Percentiles rank a stretch among this genome's conserved stretches.
Evolutionary conservation across 352 stramenopile genomes (phyloP).

Genomic region (Pythium scleroteichum): DNA sequence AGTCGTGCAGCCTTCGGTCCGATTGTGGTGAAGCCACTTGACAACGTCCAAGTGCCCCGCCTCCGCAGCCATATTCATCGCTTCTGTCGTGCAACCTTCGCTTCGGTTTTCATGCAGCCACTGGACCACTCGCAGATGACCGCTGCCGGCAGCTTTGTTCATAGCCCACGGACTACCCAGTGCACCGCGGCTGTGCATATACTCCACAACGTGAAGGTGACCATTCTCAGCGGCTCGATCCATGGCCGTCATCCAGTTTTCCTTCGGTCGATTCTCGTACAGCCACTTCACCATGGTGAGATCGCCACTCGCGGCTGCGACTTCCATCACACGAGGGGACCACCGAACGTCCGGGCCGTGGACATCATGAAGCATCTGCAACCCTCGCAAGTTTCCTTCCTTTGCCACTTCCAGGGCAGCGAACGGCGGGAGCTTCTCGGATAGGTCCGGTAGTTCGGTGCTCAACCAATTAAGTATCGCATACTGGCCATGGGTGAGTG

Average conservation of each 20-base stretch:
- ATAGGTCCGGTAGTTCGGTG: neutral
- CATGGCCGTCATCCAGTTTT: slow-evolving; percentile 5
- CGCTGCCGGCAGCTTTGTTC: slow-evolving; percentile 61
- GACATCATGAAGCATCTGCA: slow-evolving; percentile 9
- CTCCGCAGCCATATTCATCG: slow-evolving; percentile 10
- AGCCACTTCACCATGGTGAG: slow-evolving; percentile 18
- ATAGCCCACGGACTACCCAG: slow-evolving; percentile 36
- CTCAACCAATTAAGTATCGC: slow-evolving; percentile 6
- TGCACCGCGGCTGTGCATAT: neutral
- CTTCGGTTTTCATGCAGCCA: slow-evolving; percentile 57
- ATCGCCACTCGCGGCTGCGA: slow-evolving; percentile 6
- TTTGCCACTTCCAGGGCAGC: slow-evolving; percentile 13
- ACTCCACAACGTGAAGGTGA: slow-evolving; percentile 6
- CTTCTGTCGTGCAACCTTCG: slow-evolving; percentile 6
- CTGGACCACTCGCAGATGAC: slow-evolving; percentile 61
- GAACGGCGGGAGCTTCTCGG: slow-evolving; percentile 3
- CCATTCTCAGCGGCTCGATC: slow-evolving; percentile 16
- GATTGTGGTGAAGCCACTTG: slow-evolving; percentile 22
- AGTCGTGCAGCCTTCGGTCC: slow-evolving; percentile 8
- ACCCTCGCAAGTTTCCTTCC: slow-evolving; percentile 2
- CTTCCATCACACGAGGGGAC: slow-evolving; percentile 13
- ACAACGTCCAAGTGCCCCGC: slow-evolving; percentile 13
- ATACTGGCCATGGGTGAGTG: slow-evolving; percentile 8
- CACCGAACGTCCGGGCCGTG: slow-evolving; percentile 12
- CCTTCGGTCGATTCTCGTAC: neutral